Evolutionary conservation across 345 rosid species (phyloP), one percentile per base, ranked within the genome.

Genomic region (Pistacia integerrima): DNA sequence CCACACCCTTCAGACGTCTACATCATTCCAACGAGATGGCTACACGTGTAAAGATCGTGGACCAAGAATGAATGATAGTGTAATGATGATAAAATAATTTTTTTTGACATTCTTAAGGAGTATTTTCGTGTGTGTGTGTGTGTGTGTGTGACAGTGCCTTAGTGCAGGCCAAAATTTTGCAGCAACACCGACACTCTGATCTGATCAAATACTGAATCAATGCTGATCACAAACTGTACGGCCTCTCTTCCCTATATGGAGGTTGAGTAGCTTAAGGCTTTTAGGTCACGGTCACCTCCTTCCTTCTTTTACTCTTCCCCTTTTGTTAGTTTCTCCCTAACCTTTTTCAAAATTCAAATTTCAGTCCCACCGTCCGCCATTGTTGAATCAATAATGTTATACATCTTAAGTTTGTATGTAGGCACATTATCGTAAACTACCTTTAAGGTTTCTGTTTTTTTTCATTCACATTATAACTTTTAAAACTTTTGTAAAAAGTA

Each of bases 81-180:
- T 81, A 88, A 88, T 86, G 92, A 88, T 86, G 85, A 62, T 66
- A 51, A 81, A 79, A 88, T 85, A 76, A 85, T 88, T 81, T 71
- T 71, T 35, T 64, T 80, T 83, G 84, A 83, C 86, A 78, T 84
- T 86, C 85, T 78, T 59, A 38, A 56, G 49, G 67, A 46, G 30
- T 77, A 61, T 56, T 66, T 73, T 69, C 28, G 68, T 41, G 76
- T 73, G 73, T 36, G 67, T 41, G 76, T 71, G 71, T 22, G 22
- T 22, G 76, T 73, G 73, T 36, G 67, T 41, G 76, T 71, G 71
- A 54, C 57, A 54, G 57, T 54, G 18, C 16, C 16, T 52, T 52
- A 14, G 69, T 67, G 74, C 76, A 60, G 74, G 1, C 1, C 25
- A 25, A 41, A 41, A 41, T 41, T 41, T 41, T 41, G 69, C 46